Conservation (phyloP, 148 eudicot species). For the Rhododendron molle region DNA sequence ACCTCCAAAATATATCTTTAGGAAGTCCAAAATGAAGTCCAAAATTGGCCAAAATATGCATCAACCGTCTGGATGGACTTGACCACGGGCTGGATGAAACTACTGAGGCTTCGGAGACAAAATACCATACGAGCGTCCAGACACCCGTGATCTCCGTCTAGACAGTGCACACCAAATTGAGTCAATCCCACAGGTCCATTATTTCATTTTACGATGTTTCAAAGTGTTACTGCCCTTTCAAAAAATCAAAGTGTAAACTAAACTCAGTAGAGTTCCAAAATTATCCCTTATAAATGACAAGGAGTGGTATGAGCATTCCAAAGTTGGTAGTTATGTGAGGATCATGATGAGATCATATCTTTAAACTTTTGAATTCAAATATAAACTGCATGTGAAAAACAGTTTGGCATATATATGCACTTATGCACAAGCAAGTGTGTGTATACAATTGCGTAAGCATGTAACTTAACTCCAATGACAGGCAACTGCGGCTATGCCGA, state of each 20-base stretch:
- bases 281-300: background rate
- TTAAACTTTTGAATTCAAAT: background rate
- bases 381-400: background rate
- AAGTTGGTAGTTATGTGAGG: background rate
- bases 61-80: background rate
- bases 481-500: background rate
- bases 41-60: no score
- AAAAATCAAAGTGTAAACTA: background rate
- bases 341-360: background rate
- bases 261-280: background rate
- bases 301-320: background rate
- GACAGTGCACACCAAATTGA: background rate
- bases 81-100: no score
- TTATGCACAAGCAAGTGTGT: background rate
- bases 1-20: no score
- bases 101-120: background rate
- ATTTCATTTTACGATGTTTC: background rate
- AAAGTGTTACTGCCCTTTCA: background rate
- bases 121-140: background rate
- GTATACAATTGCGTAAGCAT: background rate
- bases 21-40: no score
- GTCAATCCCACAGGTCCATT: background rate
- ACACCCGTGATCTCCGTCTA: background rate
- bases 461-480: background rate
- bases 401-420: background rate